A percentile compares a stretch with the other conserved stretches of the same genome.
phyloP scores from a whole-genome alignment of 2,329 filamentous ascomycete genomes.

The Monosporascus sp. region DNA sequence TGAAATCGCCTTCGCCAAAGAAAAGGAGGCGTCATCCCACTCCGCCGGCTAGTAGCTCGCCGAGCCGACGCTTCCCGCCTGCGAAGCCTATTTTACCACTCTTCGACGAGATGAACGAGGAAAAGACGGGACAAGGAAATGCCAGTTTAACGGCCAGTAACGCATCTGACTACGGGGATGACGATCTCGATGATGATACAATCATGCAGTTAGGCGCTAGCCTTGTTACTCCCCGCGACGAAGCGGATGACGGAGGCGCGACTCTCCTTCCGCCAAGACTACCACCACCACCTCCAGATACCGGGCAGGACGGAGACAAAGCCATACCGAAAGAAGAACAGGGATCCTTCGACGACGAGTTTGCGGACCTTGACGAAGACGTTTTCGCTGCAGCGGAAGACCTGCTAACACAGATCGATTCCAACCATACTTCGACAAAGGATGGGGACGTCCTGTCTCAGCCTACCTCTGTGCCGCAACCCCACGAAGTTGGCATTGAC shows the following conservation, averaged over 20 bases:
- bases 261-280: slow-evolving; percentile 6
- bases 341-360: slow-evolving; percentile 46
- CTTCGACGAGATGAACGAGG: slow-evolving; percentile 2
- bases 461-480: slow-evolving; percentile 5
- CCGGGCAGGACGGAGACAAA: slow-evolving; percentile 10
- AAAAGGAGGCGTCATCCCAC: slow-evolving; percentile 27
- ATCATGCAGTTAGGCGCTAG: slow-evolving; percentile 49
- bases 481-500: slow-evolving; percentile 6
- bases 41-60: slow-evolving; percentile 8
- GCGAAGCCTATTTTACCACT: slow-evolving; percentile 11
- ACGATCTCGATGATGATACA: slow-evolving; percentile 55
- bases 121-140: neutral
- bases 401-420: slow-evolving; percentile 32
- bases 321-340: slow-evolving; percentile 7
- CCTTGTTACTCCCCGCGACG: slow-evolving; percentile 9
- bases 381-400: slow-evolving; percentile 45
- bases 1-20: slow-evolving; percentile 40
- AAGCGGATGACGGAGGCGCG: slow-evolving; percentile 15
- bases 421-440: slow-evolving; percentile 14
- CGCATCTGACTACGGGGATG: slow-evolving; percentile 49
- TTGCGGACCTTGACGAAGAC: slow-evolving; percentile 62
- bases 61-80: slow-evolving; percentile 14
- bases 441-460: slow-evolving; percentile 12
- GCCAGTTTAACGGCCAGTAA: slow-evolving; percentile 2
- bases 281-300: slow-evolving; percentile 7